Evolutionary conservation across 306 rosid genomes (phyloP).

Genomic region (Albizia julibrissin): DNA sequence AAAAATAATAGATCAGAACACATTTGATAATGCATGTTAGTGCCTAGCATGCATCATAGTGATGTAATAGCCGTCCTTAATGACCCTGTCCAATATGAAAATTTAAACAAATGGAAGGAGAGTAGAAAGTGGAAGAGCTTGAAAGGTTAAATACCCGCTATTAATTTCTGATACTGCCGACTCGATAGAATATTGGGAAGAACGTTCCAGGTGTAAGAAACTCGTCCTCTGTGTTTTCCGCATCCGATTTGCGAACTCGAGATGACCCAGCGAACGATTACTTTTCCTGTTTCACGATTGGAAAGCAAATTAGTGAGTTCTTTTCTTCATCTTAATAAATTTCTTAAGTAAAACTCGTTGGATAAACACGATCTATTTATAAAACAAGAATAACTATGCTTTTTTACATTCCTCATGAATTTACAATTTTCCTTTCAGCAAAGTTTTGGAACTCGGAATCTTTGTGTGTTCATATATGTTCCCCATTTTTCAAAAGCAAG

Average conservation of each 20-base stretch:
- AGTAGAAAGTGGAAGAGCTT: slow-evolving; percentile 1
- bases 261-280: neutral
- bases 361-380: neutral
- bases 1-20: neutral
- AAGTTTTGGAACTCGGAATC: neutral
- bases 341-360: neutral
- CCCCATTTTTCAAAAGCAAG: neutral
- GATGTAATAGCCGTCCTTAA: slow-evolving; percentile 26
- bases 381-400: neutral
- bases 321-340: neutral
- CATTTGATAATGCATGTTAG: neutral
- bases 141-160: neutral
- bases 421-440: neutral
- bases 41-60: slow-evolving; percentile 28
- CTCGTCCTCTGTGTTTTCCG: neutral
- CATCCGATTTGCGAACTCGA: neutral
- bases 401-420: neutral
- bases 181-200: neutral
- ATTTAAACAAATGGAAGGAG: slow-evolving; percentile 18
- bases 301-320: neutral
- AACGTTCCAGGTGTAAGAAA: slow-evolving; percentile 4
- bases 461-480: neutral
- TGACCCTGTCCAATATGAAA: neutral
- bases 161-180: slow-evolving; percentile 4
- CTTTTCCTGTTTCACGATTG: neutral